Percentiles rank a stretch among this genome's conserved stretches.
Conservation (phyloP, 2,329 filamentous ascomycete genomes). For the Fusarium caatingaense region DNA sequence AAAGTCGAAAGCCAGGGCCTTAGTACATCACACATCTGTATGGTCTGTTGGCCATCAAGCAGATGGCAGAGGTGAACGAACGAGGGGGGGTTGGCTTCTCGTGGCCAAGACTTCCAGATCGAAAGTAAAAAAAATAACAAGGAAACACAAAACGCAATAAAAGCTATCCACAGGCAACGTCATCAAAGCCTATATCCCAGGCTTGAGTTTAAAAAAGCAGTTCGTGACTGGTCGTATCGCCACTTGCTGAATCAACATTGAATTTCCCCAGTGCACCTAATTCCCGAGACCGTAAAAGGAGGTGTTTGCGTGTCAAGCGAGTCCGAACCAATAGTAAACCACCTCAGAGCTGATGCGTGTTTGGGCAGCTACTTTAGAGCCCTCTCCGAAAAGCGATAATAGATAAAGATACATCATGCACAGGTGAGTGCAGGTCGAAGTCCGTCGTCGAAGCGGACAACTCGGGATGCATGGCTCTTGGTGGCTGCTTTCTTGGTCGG, state of each 20-base stretch:
- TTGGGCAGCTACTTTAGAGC: conserved; percentile 23
- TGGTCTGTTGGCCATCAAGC: conserved; percentile 39
- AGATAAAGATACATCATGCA: conserved; percentile 50
- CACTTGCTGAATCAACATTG: conserved; percentile 48
- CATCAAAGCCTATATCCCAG: conserved; percentile 45
- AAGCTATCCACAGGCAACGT: conserved; percentile 47
- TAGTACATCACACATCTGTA: conserved; percentile 40
- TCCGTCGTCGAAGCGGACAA: conserved; percentile 57
- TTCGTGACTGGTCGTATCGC: conserved; percentile 50
- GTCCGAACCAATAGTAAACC: conserved; percentile 44
- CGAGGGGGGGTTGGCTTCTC: conserved; percentile 37
- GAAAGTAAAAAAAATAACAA: conserved; percentile 37
- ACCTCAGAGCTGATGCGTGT: conserved; percentile 37
- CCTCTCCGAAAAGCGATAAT: conserved; percentile 38
- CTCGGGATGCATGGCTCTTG: conserved; percentile 54
- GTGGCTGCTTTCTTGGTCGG: conserved; percentile 50
- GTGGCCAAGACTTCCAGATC: conserved; percentile 41
- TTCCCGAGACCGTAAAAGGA: conserved; percentile 41
- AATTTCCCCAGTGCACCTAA: conserved; percentile 47
- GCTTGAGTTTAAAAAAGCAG: conserved; percentile 44
- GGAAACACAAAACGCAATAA: conserved; percentile 31
- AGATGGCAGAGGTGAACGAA: conserved; percentile 35
- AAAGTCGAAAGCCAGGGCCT: conserved; percentile 30
- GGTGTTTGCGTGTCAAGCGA: conserved; percentile 42
- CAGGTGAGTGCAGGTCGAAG: conserved; percentile 53